Conservation (phyloP, 2,329 filamentous ascomycete species). For the Tolypocladium ovalisporum region DNA sequence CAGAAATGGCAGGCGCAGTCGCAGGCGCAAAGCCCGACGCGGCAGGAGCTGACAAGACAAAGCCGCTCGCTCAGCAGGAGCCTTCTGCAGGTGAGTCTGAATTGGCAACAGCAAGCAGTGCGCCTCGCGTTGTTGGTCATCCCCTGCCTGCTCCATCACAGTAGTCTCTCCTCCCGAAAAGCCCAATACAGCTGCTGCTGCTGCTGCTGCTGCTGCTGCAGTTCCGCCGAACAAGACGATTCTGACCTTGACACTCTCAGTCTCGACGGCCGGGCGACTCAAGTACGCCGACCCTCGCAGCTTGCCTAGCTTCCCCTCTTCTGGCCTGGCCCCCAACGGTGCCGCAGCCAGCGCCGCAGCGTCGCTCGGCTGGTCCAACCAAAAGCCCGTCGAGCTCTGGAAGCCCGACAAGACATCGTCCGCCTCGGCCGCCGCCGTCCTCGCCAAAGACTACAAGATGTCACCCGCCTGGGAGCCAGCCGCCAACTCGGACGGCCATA, state of each 20-base stretch:
- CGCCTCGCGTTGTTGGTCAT: background rate
- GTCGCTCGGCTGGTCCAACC: conserved; percentile 60
- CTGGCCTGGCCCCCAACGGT: conserved; percentile 44
- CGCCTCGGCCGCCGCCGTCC: conserved; percentile 32
- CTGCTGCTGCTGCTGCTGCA: too few relatives aligned
- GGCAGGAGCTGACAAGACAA: conserved; percentile 3
- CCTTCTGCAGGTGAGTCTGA: conserved; percentile 4
- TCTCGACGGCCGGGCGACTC: conserved; percentile 32
- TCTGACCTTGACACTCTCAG: conserved; percentile 8
- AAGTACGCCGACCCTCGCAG: conserved; percentile 64
- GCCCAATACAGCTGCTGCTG: background rate
- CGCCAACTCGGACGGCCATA: conserved; percentile 55
- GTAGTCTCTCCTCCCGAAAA: background rate
- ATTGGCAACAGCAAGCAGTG: background rate
- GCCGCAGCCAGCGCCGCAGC: conserved; percentile 66
- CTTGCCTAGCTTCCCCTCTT: conserved; percentile 63
- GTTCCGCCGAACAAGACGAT: background rate
- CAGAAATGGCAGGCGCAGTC: conserved; percentile 1
- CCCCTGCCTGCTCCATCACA: background rate
- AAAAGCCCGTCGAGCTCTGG: conserved; percentile 55
- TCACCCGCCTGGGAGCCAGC: conserved; percentile 50
- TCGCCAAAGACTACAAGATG: conserved; percentile 32
- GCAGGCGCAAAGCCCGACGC: background rate
- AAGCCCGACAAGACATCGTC: conserved; percentile 48
- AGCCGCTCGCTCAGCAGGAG: conserved; percentile 4